phyloP scores from a whole-genome alignment of 371 early-diverging fungal species.

The Apophysomyces variabilis region DNA sequence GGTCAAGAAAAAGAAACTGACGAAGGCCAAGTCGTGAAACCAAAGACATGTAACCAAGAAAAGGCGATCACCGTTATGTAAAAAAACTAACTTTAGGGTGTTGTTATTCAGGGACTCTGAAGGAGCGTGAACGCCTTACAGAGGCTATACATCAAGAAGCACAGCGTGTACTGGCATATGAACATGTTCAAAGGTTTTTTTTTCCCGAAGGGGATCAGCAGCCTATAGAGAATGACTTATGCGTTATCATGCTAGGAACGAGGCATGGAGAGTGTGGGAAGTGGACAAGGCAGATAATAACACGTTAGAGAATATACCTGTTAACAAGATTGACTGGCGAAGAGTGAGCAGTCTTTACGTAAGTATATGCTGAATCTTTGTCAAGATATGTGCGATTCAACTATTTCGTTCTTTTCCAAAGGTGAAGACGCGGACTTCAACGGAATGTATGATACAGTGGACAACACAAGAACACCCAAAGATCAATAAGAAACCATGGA shows the following conservation, averaged over 20 bases:
- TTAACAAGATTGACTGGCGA: slow-evolving; percentile 72
- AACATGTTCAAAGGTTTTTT: slow-evolving; percentile 27
- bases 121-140: slow-evolving; percentile 30
- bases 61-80: background rate
- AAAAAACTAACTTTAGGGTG: no score
- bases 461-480: slow-evolving; percentile 83
- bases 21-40: background rate
- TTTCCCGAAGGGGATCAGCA: no score
- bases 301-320: slow-evolving; percentile 58
- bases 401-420: slow-evolving; percentile 11
- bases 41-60: background rate
- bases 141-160: slow-evolving; percentile 37
- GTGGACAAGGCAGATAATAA: slow-evolving; percentile 51
- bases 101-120: slow-evolving; percentile 26
- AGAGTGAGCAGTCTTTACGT: slow-evolving; percentile 67
- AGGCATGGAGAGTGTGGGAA: slow-evolving; percentile 41
- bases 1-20: background rate
- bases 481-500: slow-evolving; percentile 78
- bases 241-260: slow-evolving; percentile 20
- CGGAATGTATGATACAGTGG: slow-evolving; percentile 84
- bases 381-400: background rate
- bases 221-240: no score
- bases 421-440: slow-evolving; percentile 65
- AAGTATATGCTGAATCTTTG: slow-evolving; percentile 16
- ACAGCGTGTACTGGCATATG: slow-evolving; percentile 22